Percentiles rank a stretch among this genome's conserved stretches.
phyloP scores from a whole-genome alignment of 1,284 basidiomycete species.

The Volvariella surrecta region DNA sequence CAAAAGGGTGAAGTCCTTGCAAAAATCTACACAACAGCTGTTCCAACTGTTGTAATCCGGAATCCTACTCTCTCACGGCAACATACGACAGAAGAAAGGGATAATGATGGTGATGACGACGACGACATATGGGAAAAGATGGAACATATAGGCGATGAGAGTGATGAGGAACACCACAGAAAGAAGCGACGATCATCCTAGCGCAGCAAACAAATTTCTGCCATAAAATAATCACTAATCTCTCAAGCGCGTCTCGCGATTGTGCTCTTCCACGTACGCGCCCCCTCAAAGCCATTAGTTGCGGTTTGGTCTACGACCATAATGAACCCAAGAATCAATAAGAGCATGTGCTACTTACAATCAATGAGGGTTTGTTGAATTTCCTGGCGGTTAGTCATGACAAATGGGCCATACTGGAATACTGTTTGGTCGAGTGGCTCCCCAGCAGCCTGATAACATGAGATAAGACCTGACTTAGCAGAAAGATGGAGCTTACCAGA shows the following conservation, averaged over 20 bases:
- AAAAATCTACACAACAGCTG: constrained; percentile 60
- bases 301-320: constrained; percentile 51
- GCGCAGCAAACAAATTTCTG: constrained; percentile 4
- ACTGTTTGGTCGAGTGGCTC: constrained; percentile 87
- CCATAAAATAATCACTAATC: not conserved
- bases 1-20: constrained; percentile 60
- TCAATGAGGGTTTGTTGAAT: constrained; percentile 80
- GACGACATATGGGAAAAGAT: constrained; percentile 44
- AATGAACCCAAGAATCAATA: too few species aligned
- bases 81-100: constrained; percentile 6
- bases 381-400: constrained; percentile 75
- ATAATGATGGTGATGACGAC: constrained; percentile 19
- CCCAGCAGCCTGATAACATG: constrained; percentile 61
- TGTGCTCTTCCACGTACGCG: constrained; percentile 79
- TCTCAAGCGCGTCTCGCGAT: constrained; percentile 37
- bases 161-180: constrained; percentile 12
- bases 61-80: constrained; percentile 24
- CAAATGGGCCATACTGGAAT: constrained; percentile 83
- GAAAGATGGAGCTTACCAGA: constrained; percentile 37
- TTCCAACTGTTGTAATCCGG: constrained; percentile 56
- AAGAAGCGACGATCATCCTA: constrained; percentile 8
- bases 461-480: not conserved
- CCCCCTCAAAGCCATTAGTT: constrained; percentile 87
- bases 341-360: constrained; percentile 36
- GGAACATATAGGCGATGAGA: constrained; percentile 38